A percentile compares a stretch with the other conserved stretches of the same genome.
phyloP scores from a whole-genome alignment of 805 yeast genomes.

The Yamadazyma akitaensis region DNA sequence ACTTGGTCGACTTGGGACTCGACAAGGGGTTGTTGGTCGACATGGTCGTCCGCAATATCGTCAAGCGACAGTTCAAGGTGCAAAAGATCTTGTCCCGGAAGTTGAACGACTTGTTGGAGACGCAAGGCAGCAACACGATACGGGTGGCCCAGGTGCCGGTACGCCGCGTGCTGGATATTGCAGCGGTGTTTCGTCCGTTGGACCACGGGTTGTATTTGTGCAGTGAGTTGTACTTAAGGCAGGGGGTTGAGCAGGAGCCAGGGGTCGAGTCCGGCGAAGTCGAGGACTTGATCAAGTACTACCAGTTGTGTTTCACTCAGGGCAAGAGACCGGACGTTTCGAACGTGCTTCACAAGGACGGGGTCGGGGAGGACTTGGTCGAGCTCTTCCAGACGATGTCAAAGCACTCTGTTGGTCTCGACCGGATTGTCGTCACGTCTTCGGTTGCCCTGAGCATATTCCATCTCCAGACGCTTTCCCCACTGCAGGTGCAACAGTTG shows the following conservation, averaged over 20 bases:
- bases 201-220: conserved; percentile 10
- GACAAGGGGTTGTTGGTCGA: conserved; percentile 9
- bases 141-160: conserved; percentile 2
- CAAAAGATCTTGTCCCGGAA: conserved; percentile 8
- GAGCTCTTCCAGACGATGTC: conserved; percentile 2
- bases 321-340: background rate
- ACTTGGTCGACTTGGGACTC: conserved; percentile 24
- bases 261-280: too few relatives aligned
- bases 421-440: background rate
- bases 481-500: conserved; percentile 17
- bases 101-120: conserved; percentile 5
- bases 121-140: background rate
- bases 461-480: conserved; percentile 14
- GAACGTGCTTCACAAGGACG: background rate
- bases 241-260: background rate
- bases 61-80: conserved; percentile 7
- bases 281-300: conserved; percentile 3
- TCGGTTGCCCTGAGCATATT: conserved; percentile 38
- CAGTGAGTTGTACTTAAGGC: background rate
- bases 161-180: background rate
- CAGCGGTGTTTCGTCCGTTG: background rate
- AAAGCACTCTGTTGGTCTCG: background rate
- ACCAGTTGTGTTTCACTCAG: background rate
- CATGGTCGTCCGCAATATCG: conserved; percentile 7
- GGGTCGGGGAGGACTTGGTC: background rate